phyloP scores from a whole-genome alignment of 495 filamentous ascomycete species.

The Hyaloscypha variabilis region DNA sequence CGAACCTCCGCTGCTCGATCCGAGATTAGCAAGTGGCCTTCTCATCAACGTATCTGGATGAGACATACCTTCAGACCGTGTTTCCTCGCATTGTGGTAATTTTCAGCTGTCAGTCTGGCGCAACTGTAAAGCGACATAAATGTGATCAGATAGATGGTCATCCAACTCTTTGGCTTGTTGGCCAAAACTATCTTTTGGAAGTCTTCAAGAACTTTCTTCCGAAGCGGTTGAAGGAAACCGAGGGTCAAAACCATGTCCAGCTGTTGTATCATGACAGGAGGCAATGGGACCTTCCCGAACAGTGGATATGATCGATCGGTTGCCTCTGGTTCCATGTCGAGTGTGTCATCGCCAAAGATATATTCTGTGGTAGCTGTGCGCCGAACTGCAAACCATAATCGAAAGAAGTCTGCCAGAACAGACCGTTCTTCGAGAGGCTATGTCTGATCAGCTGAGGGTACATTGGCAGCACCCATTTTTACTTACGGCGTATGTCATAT shows the following conservation, averaged over 20 bases:
- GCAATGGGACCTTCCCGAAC: slow-evolving; percentile 54
- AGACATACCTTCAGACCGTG: slow-evolving; percentile 50
- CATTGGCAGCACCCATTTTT: not conserved
- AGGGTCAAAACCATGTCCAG: slow-evolving; percentile 56
- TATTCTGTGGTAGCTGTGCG: slow-evolving; percentile 58
- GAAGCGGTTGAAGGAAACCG: slow-evolving; percentile 51
- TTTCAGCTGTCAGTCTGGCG: slow-evolving; percentile 57
- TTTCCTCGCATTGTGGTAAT: slow-evolving; percentile 56
- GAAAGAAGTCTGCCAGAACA: slow-evolving; percentile 51
- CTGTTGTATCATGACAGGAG: slow-evolving; percentile 62
- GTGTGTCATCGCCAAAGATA: slow-evolving; percentile 55
- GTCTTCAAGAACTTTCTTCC: slow-evolving; percentile 54
- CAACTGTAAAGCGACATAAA: slow-evolving; percentile 62
- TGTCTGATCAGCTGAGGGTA: slow-evolving; percentile 20
- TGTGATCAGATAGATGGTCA: slow-evolving; percentile 58
- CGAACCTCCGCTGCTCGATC: slow-evolving; percentile 46
- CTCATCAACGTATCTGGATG: not conserved
- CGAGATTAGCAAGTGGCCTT: not conserved
- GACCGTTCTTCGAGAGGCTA: slow-evolving; percentile 37
- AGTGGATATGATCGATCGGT: slow-evolving; percentile 52
- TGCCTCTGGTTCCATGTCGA: slow-evolving; percentile 53
- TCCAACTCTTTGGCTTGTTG: slow-evolving; percentile 58
- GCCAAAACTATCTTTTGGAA: slow-evolving; percentile 55
- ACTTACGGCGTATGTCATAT: slow-evolving; percentile 7
- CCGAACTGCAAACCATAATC: slow-evolving; percentile 59